Evolutionary conservation across 2,329 filamentous ascomycete species (phyloP).

Genomic region (Mycosphaerella sp.): DNA sequence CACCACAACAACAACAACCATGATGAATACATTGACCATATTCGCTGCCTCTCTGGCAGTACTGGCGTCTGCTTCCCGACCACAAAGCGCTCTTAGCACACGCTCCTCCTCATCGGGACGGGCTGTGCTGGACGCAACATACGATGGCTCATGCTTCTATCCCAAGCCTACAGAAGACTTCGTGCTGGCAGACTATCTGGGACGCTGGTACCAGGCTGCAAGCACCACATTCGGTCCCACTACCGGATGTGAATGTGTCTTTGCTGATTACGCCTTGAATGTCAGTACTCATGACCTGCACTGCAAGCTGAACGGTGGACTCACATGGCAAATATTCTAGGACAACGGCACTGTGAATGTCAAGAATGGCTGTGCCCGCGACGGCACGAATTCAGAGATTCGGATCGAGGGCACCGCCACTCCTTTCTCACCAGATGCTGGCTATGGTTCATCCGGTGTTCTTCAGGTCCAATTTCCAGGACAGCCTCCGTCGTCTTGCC

Average conservation of each 20-base stretch:
- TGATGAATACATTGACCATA: background rate
- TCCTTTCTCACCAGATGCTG: conserved; percentile 13
- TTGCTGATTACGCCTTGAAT: conserved; percentile 20
- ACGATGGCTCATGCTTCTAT: conserved; percentile 23
- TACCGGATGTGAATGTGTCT: conserved; percentile 21
- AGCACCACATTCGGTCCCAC: conserved; percentile 20
- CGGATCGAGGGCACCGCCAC: conserved; percentile 21
- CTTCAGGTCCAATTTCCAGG: conserved; percentile 20
- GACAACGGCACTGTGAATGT: conserved; percentile 23
- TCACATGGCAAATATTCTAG: background rate
- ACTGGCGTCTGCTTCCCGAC: conserved; percentile 1
- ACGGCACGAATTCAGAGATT: conserved; percentile 4
- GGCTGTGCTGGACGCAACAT: conserved; percentile 12
- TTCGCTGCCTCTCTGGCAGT: background rate
- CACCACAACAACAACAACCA: background rate
- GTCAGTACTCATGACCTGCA: background rate
- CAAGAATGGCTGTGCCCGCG: conserved; percentile 18
- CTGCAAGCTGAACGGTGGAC: too few species aligned
- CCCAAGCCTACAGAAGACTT: conserved; percentile 20
- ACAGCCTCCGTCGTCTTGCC: conserved; percentile 18
- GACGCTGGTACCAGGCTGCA: conserved; percentile 24
- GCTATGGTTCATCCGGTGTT: conserved; percentile 19
- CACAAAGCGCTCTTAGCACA: background rate
- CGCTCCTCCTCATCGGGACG: conserved; percentile 2
- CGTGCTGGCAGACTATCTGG: conserved; percentile 19